Base-by-base conservation (phyloP, 2,329 filamentous ascomycete genomes). In the Cyphellophora attinorum region DNA sequence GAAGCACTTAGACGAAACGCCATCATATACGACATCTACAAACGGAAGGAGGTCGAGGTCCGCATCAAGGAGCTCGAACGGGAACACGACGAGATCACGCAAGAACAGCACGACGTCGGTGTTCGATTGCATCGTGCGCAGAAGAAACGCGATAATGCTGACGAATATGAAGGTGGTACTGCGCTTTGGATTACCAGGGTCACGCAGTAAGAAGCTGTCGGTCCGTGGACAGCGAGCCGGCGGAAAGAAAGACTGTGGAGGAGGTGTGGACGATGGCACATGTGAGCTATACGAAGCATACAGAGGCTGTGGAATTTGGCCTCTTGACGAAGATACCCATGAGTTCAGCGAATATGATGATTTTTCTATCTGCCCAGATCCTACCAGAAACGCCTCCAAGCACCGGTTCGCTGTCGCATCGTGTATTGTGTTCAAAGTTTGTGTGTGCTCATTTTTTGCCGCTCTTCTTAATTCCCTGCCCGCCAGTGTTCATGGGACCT, bases 401-500 rank as follows among this genome's bases (percentile, higher is more conserved):
- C n/a, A n/a, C n/a, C n/a, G n/a, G n/a, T n/a, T n/a, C n/a, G n/a
- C n/a, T n/a, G n/a, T n/a, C n/a, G n/a, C n/a, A n/a, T n/a, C n/a
- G n/a, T n/a, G n/a, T n/a, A n/a, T n/a, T n/a, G n/a, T n/a, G n/a
- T n/a, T n/a, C n/a, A n/a, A n/a, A n/a, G n/a, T n/a, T n/a, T n/a
- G n/a, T 13, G 14, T 8, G 12, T 30, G 15, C n/a, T 30, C 15
- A 35, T 51, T 65, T 72, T 93, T 79, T 95, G 93, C 82, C 95
- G 94, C 62, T 86, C 88, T 94, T 95, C 79, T 95, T 95, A 70
- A 96, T 94, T 44, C 85, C 86, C 65, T 93, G 85, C 31, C 71
- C 62, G 19, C 85, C 86, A 19, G 77, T 81, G 65, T 86, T 88
- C 57, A 95, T 59, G 23, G 89, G 88, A 3, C 89, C 89, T n/a